Base-by-base conservation (phyloP, 2,329 filamentous ascomycete genomes). In the Talaromyces sp. region DNA sequence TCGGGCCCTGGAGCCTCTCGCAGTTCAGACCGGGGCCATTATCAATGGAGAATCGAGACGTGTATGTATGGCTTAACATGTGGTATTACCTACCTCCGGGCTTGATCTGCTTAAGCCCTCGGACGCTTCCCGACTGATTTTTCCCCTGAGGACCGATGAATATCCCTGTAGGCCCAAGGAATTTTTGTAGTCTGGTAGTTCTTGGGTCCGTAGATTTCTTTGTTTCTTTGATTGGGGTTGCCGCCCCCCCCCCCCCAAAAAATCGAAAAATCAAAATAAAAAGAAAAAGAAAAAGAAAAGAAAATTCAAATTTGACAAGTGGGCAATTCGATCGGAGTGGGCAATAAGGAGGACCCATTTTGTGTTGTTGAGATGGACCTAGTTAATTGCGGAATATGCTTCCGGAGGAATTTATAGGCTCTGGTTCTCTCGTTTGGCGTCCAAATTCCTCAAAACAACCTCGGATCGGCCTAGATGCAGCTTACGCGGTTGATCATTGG, bases 1-100 rank as follows among this genome's bases (percentile, higher is more conserved):
- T 49, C 36, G 40, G 53, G 50, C 49, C 47, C 49, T 53, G 16
- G 45, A 33, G 22, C 19, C 16, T 44, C 27, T 16, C 7, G 9
- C 40, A 27, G 24, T 27, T 27, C 24, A 27, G 24, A 27, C 24
- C 24, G 24, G 24, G 24, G 24, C 24, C 24, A 27, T 27, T 27
- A 27, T 27, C 24, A 27, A 27, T 27, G 9, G 9, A 9, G 9
- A 27, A 9, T 9, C 24, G 4, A 27, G 24, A 9, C 24, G 24
- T 27, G 24, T 4, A 9, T 27, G 20, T 16, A 16, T 42, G 14
- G 40, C n/a, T 20, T 19, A 41, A n/a, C 40, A 30, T 29, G n/a
- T 41, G 40, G 40, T 42, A 22, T 11, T 19, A 42, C 7, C 3
- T 8, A 29, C 14, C 20, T 27, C 24, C 24, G 14, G 29, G 41